Evolutionary conservation across 164 flowering plant species (phyloP).

Genomic region (Umbellularia californica): DNA sequence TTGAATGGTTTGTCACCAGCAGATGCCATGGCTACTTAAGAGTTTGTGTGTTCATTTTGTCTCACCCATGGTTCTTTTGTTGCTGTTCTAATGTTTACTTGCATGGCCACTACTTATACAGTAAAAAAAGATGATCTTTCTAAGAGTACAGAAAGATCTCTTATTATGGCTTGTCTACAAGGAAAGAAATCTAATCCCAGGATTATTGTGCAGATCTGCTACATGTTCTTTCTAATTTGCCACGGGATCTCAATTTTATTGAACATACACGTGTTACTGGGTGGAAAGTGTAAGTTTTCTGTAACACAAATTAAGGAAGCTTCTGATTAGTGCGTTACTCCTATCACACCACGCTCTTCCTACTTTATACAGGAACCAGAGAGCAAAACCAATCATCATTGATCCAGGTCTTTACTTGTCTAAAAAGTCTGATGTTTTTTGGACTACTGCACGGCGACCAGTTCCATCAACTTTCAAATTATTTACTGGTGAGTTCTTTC

Average conservation of each 20-base stretch:
- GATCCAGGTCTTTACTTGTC: conserved; percentile 95
- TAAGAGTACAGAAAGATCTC: not conserved
- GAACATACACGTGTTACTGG: conserved; percentile 69
- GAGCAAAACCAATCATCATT: conserved; percentile 80
- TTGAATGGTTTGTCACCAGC: not conserved
- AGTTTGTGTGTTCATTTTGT: not conserved
- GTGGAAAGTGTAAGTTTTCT: conserved; percentile 83
- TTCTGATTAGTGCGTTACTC: not conserved
- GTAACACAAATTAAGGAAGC: not conserved
- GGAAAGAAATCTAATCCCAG: conserved; percentile 2
- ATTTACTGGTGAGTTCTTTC: conserved; percentile 63
- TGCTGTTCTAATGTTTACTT: not conserved
- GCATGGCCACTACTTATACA: not conserved
- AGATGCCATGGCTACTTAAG: not conserved
- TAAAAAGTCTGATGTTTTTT: conserved; percentile 68
- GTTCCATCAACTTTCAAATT: conserved; percentile 82
- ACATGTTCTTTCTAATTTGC: conserved; percentile 66
- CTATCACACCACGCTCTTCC: not conserved
- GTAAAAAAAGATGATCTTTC: not conserved
- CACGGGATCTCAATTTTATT: conserved; percentile 82
- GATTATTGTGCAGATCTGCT: conserved; percentile 66
- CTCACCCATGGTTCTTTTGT: not conserved
- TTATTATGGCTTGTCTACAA: not conserved
- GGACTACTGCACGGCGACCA: conserved; percentile 66
- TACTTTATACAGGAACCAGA: conserved; percentile 54